A percentile compares a stretch with the other conserved stretches of the same genome.
phyloP scores from a whole-genome alignment of 1,284 basidiomycete species.

The Golubevia sp. region DNA sequence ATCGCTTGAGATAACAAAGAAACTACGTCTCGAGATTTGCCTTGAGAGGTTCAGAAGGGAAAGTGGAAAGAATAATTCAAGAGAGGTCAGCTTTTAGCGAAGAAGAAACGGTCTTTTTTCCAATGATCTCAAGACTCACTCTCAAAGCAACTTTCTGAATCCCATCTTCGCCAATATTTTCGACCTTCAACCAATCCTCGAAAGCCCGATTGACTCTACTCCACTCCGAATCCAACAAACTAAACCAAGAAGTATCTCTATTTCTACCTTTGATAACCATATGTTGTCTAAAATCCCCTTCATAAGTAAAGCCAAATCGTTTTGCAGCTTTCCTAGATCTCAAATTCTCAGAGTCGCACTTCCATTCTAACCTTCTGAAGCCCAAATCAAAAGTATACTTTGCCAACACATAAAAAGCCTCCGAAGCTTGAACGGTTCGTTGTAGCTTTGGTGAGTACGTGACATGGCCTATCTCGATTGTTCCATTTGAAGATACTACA shows the following conservation, averaged over 20 bases:
- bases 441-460: constrained; percentile 27
- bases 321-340: constrained; percentile 31
- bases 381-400: constrained; percentile 21
- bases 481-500: constrained; percentile 19
- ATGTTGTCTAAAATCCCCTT: constrained; percentile 34
- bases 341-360: constrained; percentile 32
- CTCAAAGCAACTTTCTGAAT: not conserved
- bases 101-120: no score
- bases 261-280: constrained; percentile 28
- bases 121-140: no score
- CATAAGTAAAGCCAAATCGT: constrained; percentile 32
- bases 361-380: constrained; percentile 42
- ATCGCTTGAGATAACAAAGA: no score
- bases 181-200: constrained; percentile 19
- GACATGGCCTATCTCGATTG: constrained; percentile 35
- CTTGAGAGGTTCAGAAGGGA: no score
- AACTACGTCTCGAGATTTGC: no score
- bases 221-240: constrained; percentile 42
- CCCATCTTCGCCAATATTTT: not conserved
- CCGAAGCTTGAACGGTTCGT: constrained; percentile 24
- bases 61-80: no score
- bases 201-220: constrained; percentile 19
- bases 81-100: no score
- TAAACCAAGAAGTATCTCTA: constrained; percentile 41
- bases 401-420: constrained; percentile 26